Evolutionary conservation across 1,284 basidiomycete genomes (phyloP).

Genomic region (Inonotus hispidus): DNA sequence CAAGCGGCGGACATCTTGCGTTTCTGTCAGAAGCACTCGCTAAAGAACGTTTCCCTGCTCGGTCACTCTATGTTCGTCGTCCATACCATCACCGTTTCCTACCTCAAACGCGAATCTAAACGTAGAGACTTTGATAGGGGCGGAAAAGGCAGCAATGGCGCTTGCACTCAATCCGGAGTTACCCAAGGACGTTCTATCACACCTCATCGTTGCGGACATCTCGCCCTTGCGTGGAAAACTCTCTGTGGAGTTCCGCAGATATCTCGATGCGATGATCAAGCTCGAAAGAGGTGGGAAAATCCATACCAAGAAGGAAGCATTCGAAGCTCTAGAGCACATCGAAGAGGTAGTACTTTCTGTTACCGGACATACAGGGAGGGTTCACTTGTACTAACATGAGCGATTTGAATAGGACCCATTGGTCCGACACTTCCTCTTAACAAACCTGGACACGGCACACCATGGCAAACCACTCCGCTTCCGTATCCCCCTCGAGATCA

Average conservation of each 20-base stretch:
- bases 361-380: neutral
- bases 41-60: constrained; percentile 62
- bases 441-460: constrained; percentile 55
- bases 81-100: neutral
- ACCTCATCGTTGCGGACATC: constrained; percentile 80
- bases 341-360: constrained; percentile 44
- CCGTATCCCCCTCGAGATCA: constrained; percentile 64
- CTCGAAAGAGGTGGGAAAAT: constrained; percentile 50
- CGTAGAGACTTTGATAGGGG: constrained; percentile 47
- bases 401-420: constrained; percentile 50
- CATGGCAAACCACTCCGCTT: constrained; percentile 47
- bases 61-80: constrained; percentile 78
- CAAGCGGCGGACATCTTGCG: constrained; percentile 71
- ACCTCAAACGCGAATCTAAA: neutral
- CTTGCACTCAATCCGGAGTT: constrained; percentile 58
- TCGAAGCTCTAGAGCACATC: constrained; percentile 52
- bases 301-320: constrained; percentile 57
- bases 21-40: constrained; percentile 46
- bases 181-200: constrained; percentile 42
- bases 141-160: constrained; percentile 82
- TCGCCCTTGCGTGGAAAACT: constrained; percentile 60
- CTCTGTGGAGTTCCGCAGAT: constrained; percentile 60
- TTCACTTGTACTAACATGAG: neutral
- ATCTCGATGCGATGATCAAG: constrained; percentile 66
- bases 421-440: constrained; percentile 76